Base-by-base conservation (phyloP, 129 eudicot genomes). In the Flaveria robusta region DNA sequence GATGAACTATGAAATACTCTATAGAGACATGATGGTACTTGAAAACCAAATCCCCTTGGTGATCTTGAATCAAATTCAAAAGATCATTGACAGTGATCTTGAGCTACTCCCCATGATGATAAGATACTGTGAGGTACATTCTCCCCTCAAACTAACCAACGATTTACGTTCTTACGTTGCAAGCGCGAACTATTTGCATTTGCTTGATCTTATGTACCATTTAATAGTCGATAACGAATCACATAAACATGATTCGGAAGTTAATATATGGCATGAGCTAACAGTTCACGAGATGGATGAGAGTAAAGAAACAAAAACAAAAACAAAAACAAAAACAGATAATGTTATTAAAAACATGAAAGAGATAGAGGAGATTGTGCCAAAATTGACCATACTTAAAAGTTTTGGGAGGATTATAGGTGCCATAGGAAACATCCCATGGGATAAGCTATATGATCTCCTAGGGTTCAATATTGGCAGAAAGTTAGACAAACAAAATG, bases 31-130 rank as follows among this genome's bases (percentile, higher is more conserved):
- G 18, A 54, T 86, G 76, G 81, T 86, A 59, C 80, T 86, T 22
- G 89, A 86, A 74, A 86, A 86, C 74, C 89, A 82, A 63, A 66
- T 86, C 47, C 89, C 89, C 0, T 34, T 66, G 27, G 31, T 76
- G 76, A 45, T 82, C 49, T 72, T 86, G 20, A 71, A 66, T 15
- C 70, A 82, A 75, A 71, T 86, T 26, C 71, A 43, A 66, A 75
- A 74, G 71, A 51, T 81, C 68, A 29, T 79, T 13, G 15, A 56
- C 6, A 54, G 41, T 58, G 72, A 77, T 6, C 5, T 4, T 12
- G 80, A 78, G 45, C 55, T 82, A 58, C 79, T 39, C 22, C 18
- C 78, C 3, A 73, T 78, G 74, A 18, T 79, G 59, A 24, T 14
- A 5, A 37, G 72, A 22, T 83, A 79, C 65, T 86, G 85, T 63